Base-by-base conservation (phyloP, 371 early-diverging fungal genomes). In the Phascolomyces articulosus region DNA sequence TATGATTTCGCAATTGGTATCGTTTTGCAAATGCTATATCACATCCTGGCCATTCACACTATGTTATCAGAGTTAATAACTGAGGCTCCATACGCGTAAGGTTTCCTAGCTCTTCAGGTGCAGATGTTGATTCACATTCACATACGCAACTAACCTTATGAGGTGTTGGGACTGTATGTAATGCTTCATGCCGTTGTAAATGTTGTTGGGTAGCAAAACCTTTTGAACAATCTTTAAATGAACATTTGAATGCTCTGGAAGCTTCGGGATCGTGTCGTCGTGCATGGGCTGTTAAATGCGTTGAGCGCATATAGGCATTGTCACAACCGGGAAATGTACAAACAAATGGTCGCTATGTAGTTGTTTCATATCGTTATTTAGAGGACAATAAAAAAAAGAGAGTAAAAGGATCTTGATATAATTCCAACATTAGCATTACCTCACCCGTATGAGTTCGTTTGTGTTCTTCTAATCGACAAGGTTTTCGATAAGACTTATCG, bases 391-490 rank as follows among this genome's bases (percentile, higher is more conserved):
- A 4, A 4, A 47, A 47, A 47, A 4, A 16, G 16, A 47, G 21
- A 47, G 16, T 6, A 47, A 47, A n/a, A 16, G 47, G 11, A 3
- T 47, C 16, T n/a, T n/a, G n/a, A n/a, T n/a, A n/a, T n/a, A n/a
- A n/a, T n/a, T n/a, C n/a, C n/a, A n/a, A n/a, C 47, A 47, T 13
- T 34, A 34, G 34, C 34, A 34, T 9, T 71, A 88, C 89, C 74
- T 90, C 88, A 18, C 86, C 85, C 3, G 88, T 85, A 71, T 90
- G 91, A 1, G 76, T 65, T 31, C 82, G 78, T 34, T 80, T 75
- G 65, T 91, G 90, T 23, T 85, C 83, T 9, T 40, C 55, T 0
- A 89, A 73, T 60, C 86, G 80, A 13, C 83, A 75, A 1, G 81
- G 78, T 53, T 87, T 88, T 20, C 74, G 68, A 60, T 85, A 91